A percentile compares a stretch with the other conserved stretches of the same genome.
Conservation (phyloP, 306 rosid genomes). For the Ormosia emarginata region DNA sequence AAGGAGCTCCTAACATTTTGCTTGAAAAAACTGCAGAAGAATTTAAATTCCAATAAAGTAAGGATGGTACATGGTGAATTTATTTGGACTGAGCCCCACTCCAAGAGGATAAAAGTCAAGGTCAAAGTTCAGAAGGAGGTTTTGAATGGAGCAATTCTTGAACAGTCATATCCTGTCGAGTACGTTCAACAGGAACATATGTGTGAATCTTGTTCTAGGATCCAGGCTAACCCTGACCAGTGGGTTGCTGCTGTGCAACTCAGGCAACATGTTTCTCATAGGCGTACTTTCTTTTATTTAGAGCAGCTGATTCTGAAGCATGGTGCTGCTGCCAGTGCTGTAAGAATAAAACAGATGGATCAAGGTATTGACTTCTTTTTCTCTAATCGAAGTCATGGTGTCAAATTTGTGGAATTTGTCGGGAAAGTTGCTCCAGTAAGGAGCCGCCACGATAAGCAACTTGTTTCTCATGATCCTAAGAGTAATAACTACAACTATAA, state of each 20-base stretch:
- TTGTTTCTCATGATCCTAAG: constrained; percentile 71
- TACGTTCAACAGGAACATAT: constrained; percentile 60
- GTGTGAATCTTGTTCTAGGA: constrained; percentile 64
- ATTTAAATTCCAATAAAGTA: constrained; percentile 37
- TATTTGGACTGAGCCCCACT: constrained; percentile 68
- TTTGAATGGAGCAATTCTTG: constrained; percentile 55
- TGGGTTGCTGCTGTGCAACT: constrained; percentile 81
- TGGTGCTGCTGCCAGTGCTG: constrained; percentile 59
- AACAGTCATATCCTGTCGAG: constrained; percentile 56
- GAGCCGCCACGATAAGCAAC: constrained; percentile 56
- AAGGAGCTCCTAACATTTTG: constrained; percentile 63
- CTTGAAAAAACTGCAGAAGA: constrained; percentile 52
- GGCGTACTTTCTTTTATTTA: constrained; percentile 64
- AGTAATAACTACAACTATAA: constrained; percentile 57
- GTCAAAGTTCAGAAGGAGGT: constrained; percentile 66
- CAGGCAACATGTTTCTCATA: constrained; percentile 62
- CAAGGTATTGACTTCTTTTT: constrained; percentile 78
- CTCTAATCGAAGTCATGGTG: constrained; percentile 61
- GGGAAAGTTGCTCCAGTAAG: constrained; percentile 55
- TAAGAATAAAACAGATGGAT: constrained; percentile 64
- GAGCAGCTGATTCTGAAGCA: constrained; percentile 73
- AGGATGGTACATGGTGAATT: constrained; percentile 48
- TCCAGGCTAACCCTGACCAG: constrained; percentile 71
- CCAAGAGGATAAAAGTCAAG: constrained; percentile 62
- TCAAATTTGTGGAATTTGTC: constrained; percentile 62